phyloP scores from a whole-genome alignment of 2,329 filamentous ascomycete species.

The Kalmusia sp. region DNA sequence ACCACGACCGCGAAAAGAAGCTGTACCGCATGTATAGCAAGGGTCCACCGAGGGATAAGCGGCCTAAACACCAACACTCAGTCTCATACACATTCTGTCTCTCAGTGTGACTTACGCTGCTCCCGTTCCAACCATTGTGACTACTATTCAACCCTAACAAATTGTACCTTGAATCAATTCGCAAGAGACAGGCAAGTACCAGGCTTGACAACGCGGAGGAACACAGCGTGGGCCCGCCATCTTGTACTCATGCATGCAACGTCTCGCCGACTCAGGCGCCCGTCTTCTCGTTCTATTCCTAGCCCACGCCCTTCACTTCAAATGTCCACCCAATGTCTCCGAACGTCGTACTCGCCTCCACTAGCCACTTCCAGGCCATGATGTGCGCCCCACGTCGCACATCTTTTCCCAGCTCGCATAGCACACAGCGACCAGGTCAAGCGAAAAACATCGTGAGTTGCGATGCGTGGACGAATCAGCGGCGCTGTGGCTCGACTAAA shows the following conservation, averaged over 20 bases:
- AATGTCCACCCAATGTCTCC: neutral
- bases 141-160: too few species aligned
- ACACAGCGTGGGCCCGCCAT: neutral
- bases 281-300: neutral
- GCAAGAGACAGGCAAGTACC: too few species aligned
- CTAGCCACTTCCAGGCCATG: neutral
- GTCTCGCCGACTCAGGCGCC: neutral
- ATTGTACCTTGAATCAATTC: too few species aligned
- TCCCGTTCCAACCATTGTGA: slow-evolving; percentile 1
- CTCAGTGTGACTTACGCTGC: neutral
- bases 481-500: neutral
- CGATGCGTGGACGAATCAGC: neutral
- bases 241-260: slow-evolving; percentile 2
- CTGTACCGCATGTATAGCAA: slow-evolving; percentile 30
- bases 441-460: slow-evolving; percentile 1
- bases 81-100: neutral
- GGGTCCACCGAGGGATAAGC: slow-evolving; percentile 21
- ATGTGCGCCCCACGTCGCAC: neutral
- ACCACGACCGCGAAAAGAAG: slow-evolving; percentile 54
- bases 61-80: neutral
- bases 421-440: slow-evolving; percentile 2
- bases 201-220: neutral
- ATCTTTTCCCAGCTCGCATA: neutral
- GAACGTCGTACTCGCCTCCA: slow-evolving; percentile 3
- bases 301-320: neutral